Conservation (phyloP, 441 rosid species). For the Adansonia grandidieri region DNA sequence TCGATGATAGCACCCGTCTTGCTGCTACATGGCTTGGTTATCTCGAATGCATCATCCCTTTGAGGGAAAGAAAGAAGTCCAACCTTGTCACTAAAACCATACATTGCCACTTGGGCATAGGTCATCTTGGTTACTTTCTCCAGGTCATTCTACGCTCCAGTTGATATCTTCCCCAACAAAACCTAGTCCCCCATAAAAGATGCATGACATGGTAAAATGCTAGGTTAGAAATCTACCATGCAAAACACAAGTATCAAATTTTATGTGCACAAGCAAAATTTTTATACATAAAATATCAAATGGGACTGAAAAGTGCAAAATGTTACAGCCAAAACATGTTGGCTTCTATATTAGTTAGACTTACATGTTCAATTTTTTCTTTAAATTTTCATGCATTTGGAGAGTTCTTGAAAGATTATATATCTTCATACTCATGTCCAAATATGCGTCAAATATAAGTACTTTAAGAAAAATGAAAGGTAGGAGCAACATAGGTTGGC, state of each 20-base stretch:
- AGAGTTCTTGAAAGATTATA: no score
- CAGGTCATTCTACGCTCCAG: slow-evolving; percentile 68
- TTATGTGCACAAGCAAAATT: neutral
- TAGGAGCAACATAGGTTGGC: neutral
- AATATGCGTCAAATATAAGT: no score
- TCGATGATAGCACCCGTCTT: slow-evolving; percentile 64
- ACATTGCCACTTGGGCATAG: slow-evolving; percentile 62
- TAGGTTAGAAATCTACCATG: neutral
- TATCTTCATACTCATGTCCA: no score
- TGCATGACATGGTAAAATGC: neutral
- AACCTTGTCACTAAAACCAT: slow-evolving; percentile 75
- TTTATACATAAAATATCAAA: neutral
- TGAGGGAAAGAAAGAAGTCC: slow-evolving; percentile 72
- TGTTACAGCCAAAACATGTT: neutral
- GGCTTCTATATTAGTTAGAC: no score
- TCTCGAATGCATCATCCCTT: slow-evolving; percentile 50
- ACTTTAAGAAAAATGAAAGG: no score
- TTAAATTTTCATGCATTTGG: no score
- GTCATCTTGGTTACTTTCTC: slow-evolving; percentile 71
- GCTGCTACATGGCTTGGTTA: slow-evolving; percentile 62
- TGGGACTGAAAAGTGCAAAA: neutral
- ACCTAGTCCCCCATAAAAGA: slow-evolving; percentile 36
- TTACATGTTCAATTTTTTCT: no score
- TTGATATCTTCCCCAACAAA: slow-evolving; percentile 59
- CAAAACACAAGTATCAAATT: neutral